Conservation (phyloP, 129 eudicot species). For the Tagetes patula region DNA sequence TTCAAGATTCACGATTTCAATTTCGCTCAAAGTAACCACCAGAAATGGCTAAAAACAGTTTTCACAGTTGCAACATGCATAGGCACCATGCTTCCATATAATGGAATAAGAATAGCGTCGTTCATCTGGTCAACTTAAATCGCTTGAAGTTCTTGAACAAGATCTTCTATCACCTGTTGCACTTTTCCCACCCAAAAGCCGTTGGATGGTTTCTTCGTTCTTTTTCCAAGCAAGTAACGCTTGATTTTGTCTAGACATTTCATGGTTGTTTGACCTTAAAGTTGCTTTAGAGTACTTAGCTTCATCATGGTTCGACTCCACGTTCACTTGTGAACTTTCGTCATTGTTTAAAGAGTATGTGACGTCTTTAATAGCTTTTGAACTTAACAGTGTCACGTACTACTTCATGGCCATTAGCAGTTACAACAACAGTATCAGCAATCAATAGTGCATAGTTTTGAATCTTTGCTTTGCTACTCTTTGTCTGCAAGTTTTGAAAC, state of each 20-base stretch:
- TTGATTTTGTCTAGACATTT: constrained; percentile 62
- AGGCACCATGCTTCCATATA: constrained; percentile 44
- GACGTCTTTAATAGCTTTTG: constrained; percentile 55
- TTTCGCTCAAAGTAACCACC: constrained; percentile 38
- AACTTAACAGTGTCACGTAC: constrained; percentile 40
- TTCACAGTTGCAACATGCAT: constrained; percentile 45
- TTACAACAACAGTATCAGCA: constrained; percentile 55
- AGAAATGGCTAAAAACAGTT: constrained; percentile 42
- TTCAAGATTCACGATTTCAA: constrained; percentile 47
- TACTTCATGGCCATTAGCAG: constrained; percentile 31
- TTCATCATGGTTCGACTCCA: constrained; percentile 23
- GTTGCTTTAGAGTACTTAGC: constrained; percentile 39
- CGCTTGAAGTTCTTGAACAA: constrained; percentile 35
- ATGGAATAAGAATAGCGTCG: constrained; percentile 41
- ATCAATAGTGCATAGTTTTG: constrained; percentile 48
- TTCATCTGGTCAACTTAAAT: constrained; percentile 42
- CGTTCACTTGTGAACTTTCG: constrained; percentile 32
- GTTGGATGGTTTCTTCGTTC: constrained; percentile 58
- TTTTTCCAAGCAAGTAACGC: constrained; percentile 64
- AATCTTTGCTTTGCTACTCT: constrained; percentile 46
- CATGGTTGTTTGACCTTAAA: constrained; percentile 55
- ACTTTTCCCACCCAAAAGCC: constrained; percentile 42
- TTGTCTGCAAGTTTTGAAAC: constrained; percentile 54
- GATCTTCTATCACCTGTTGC: constrained; percentile 34
- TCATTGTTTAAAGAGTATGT: constrained; percentile 52